Conservation (phyloP, 2,329 filamentous ascomycete genomes). For the Apiospora arundinis region DNA sequence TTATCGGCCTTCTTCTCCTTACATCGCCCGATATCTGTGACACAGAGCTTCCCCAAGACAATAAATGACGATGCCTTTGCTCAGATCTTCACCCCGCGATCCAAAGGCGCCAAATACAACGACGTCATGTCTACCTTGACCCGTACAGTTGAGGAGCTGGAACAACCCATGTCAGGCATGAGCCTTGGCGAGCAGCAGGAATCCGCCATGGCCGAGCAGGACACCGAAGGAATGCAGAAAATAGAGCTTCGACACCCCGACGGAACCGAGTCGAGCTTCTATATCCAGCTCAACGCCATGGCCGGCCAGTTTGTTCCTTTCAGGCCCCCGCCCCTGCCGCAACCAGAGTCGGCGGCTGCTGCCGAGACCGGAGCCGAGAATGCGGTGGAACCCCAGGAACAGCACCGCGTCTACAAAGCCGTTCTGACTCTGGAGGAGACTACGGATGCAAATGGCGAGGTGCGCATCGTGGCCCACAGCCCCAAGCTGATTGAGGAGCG, state of each 20-base stretch:
- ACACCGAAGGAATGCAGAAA: constrained; percentile 52
- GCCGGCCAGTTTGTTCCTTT: constrained; percentile 79
- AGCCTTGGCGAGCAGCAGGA: constrained; percentile 48
- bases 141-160: constrained; percentile 63
- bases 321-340: constrained; percentile 80
- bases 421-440: constrained; percentile 73
- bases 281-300: constrained; percentile 72
- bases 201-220: constrained; percentile 23
- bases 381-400: constrained; percentile 45
- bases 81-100: constrained; percentile 75
- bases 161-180: constrained; percentile 62
- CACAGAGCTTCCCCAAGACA: constrained; percentile 76
- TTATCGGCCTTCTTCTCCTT: constrained; percentile 95
- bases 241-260: constrained; percentile 62
- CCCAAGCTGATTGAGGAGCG: constrained; percentile 61
- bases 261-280: constrained; percentile 63
- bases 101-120: constrained; percentile 57
- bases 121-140: constrained; percentile 73
- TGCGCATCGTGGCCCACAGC: constrained; percentile 66
- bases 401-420: constrained; percentile 66
- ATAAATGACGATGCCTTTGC: constrained; percentile 80
- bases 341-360: constrained; percentile 56
- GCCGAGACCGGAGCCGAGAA: constrained; percentile 45
- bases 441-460: constrained; percentile 63
- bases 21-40: constrained; percentile 91